phyloP scores from a whole-genome alignment of 495 filamentous ascomycete genomes.

The Collariella sp. region DNA sequence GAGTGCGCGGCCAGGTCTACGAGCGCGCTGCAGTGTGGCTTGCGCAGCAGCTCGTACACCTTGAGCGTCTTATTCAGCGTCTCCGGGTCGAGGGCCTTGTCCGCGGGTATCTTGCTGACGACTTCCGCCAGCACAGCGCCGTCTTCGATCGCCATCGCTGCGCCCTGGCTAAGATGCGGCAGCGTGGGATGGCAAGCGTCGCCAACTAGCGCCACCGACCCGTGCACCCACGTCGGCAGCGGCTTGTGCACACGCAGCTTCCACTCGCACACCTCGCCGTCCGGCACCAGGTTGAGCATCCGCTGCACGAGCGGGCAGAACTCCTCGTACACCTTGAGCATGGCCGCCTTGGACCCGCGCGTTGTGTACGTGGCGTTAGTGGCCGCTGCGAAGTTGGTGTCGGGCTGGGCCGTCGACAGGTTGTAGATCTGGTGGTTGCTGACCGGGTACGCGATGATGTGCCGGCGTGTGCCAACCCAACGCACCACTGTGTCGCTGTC shows the following conservation, averaged over 20 bases:
- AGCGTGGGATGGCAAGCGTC: conserved; percentile 76
- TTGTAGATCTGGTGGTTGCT: conserved; percentile 70
- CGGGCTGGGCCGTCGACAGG: conserved; percentile 65
- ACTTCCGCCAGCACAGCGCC: conserved; percentile 62
- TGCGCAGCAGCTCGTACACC: conserved; percentile 65
- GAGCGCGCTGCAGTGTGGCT: conserved; percentile 58
- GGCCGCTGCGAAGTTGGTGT: conserved; percentile 61
- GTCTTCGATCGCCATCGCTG: conserved; percentile 80
- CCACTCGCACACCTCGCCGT: conserved; percentile 76
- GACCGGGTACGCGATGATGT: conserved; percentile 80
- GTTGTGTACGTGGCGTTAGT: conserved; percentile 72
- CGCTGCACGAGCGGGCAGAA: conserved; percentile 65
- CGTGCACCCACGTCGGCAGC: conserved; percentile 61
- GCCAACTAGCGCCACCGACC: conserved; percentile 59
- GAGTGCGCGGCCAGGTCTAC: conserved; percentile 62
- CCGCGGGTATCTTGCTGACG: conserved; percentile 45
- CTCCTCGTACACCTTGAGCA: conserved; percentile 58
- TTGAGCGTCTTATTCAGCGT: conserved; percentile 56
- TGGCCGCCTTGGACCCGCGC: conserved; percentile 55
- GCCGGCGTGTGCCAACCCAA: conserved; percentile 69
- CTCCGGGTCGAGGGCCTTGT: conserved; percentile 37
- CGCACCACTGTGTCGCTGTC: conserved; percentile 59
- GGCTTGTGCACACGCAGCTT: conserved; percentile 63
- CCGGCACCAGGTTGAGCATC: conserved; percentile 70
- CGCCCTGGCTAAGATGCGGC: conserved; percentile 70